Evolutionary conservation across 2,329 filamentous ascomycete species (phyloP), one percentile per base, ranked within the genome.

Genomic region (Coniochaeta sp.): DNA sequence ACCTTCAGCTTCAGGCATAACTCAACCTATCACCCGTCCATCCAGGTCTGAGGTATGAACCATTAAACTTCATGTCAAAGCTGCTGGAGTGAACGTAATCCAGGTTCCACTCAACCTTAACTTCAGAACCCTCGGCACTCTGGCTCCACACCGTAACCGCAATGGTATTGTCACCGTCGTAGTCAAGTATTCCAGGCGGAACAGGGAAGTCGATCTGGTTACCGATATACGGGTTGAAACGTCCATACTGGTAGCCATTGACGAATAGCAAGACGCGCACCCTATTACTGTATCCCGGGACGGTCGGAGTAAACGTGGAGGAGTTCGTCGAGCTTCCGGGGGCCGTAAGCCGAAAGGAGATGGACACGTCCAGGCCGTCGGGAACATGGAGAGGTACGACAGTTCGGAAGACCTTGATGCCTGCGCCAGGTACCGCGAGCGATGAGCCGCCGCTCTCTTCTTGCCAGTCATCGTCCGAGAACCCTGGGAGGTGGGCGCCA

Each of bases 201-300:
- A 88, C 81, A 0, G 85, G 84, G 65, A 84, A 88, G 17, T 77
- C 74, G 17, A 81, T 75, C 71, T 88, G 84, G 55, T 85, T 81
- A 0, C 85, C 85, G 43, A 88, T 83, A 57, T 81, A 78, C 0
- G 84, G 83, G 62, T 82, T 80, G 66, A 80, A 87, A 8, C 82
- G 77, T 1, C 81, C 84, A 64, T 85, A 87, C 66, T 87, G 84
- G 65, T 87, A 88, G 0, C 85, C 85, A 60, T 88, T 88, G n/a
- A 87, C 78, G 60, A 84, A 87, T 2, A 88, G 68, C 65, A 85
- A 77, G 0, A 79, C 81, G 12, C 85, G 76, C 3, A 76, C 64
- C 19, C 68, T 71, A 64, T 77, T 76, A 22, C 67, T 72, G 63
- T 72, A 69, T 16, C 61, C 64, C n/a, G 63, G 60, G 24, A 36